Evolutionary conservation across 2,329 filamentous ascomycete species (phyloP).

Genomic region (Hymenoscyphus scutula): DNA sequence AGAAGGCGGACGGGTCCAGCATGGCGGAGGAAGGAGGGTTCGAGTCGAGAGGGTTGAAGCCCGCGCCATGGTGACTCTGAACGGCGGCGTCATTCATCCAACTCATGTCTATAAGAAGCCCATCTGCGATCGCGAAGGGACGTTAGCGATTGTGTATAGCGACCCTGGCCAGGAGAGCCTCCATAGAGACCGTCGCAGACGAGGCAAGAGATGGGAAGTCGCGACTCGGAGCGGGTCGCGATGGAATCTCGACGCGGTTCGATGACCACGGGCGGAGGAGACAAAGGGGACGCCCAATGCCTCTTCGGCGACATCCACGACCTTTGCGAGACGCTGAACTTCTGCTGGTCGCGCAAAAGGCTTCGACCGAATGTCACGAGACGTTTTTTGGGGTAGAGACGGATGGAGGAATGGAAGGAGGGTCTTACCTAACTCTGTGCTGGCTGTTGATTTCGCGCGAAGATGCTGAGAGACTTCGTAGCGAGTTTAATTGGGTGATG

Average conservation of each 20-base stretch:
- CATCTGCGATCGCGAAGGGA: constrained; percentile 34
- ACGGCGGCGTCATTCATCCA: constrained; percentile 69
- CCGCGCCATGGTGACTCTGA: constrained; percentile 68
- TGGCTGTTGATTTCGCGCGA: constrained; percentile 21
- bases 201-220: constrained; percentile 27
- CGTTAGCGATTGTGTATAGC: constrained; percentile 30
- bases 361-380: constrained; percentile 31
- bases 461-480: constrained; percentile 9
- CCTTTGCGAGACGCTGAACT: constrained; percentile 17
- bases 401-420: constrained; percentile 29
- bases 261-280: constrained; percentile 27
- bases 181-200: constrained; percentile 24
- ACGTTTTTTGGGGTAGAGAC: constrained; percentile 22
- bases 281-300: constrained; percentile 22
- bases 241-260: constrained; percentile 32
- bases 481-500: not conserved
- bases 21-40: constrained; percentile 55
- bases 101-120: constrained; percentile 59
- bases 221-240: constrained; percentile 29
- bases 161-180: constrained; percentile 16
- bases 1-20: constrained; percentile 65
- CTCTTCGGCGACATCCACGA: constrained; percentile 22
- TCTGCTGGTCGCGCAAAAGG: constrained; percentile 15
- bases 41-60: constrained; percentile 63
- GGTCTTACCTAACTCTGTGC: constrained; percentile 37